Evolutionary conservation across 352 stramenopile genomes (phyloP).

Genomic region (Pythium apleroticum): DNA sequence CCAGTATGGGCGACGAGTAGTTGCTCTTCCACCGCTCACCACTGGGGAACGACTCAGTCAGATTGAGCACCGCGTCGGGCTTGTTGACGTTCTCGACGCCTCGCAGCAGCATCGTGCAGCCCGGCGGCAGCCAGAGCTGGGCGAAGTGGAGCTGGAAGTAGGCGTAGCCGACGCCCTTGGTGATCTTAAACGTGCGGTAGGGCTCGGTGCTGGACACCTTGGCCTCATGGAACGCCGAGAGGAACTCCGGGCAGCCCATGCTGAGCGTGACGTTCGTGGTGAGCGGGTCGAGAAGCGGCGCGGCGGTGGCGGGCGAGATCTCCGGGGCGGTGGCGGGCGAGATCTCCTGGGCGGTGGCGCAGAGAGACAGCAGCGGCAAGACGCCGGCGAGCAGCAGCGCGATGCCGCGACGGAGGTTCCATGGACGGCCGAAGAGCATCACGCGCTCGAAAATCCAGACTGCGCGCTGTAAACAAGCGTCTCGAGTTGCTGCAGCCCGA

Average conservation of each 20-base stretch:
- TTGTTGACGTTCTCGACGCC: constrained; percentile 45
- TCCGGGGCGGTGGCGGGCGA: not conserved
- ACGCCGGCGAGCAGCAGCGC: not conserved
- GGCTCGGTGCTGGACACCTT: constrained; percentile 31
- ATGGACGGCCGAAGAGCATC: not conserved
- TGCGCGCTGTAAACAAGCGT: not conserved
- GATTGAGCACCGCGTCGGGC: constrained; percentile 39
- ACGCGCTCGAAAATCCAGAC: constrained; percentile 1
- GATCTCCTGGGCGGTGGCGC: not conserved
- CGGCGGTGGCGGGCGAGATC: not conserved
- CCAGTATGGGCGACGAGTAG: constrained; percentile 33
- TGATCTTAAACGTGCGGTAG: constrained; percentile 52
- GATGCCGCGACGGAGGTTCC: not conserved
- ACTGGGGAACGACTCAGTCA: constrained; percentile 38
- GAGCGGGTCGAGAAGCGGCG: not conserved
- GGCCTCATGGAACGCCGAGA: constrained; percentile 41
- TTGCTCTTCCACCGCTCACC: constrained; percentile 31
- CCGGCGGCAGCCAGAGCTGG: constrained; percentile 45
- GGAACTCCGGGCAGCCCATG: constrained; percentile 57
- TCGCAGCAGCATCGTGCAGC: constrained; percentile 41
- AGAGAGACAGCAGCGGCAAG: not conserved
- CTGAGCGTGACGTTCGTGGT: constrained; percentile 10
- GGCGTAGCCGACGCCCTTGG: constrained; percentile 49
- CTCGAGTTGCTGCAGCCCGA: no score
- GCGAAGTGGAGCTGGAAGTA: constrained; percentile 54